Base-by-base conservation (phyloP, 75 land plant genomes). In the Ceratopteris richardii region DNA sequence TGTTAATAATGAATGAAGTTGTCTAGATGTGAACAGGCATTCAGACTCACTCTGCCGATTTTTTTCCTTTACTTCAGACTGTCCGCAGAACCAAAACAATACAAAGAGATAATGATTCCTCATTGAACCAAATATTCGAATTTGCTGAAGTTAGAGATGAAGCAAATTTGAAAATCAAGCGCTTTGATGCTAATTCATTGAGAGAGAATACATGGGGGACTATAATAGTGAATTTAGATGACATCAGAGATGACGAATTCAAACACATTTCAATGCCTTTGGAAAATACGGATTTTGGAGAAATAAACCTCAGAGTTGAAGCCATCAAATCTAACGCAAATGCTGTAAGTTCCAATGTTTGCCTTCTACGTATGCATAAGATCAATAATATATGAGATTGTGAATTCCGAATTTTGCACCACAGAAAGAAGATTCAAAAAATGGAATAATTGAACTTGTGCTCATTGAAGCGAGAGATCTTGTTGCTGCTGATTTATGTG, bases 211-310 rank as follows among this genome's bases (percentile, higher is more conserved):
- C 68, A 33, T 74, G 83, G 66, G 98, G 98, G 62, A 77, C 71
- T 59, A 88, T 91, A 10, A 71, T 83, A 28, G 82, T 90, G 27
- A 90, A 77, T 59, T 51, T 90, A 79, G 91, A 86, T 62, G 95
- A 86, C 46, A 71, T 94, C 0, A 64, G 67, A 37, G 96, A 80
- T 57, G 91, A 83, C 9, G 57, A 63, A 26, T 21, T 18, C 2
- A 90, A 62, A 51, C 88, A 90, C 72, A 81, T 81, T 4, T 86
- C 91, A 85, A 53, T 94, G 13, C 96, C 98, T 17, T 81, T 94
- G 29, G 96, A 86, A 56, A 86, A 83, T 62, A 84, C 86, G 5
- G 77, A 76, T 28, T 68, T 80, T 19, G 98, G 98, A 29, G 98
- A 94, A 58, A 61, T 94, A 24, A 76, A 79, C 48, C 75, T 90